Evolutionary conservation across 805 yeast genomes (phyloP).

Genomic region (Lipomyces oligophaga): DNA sequence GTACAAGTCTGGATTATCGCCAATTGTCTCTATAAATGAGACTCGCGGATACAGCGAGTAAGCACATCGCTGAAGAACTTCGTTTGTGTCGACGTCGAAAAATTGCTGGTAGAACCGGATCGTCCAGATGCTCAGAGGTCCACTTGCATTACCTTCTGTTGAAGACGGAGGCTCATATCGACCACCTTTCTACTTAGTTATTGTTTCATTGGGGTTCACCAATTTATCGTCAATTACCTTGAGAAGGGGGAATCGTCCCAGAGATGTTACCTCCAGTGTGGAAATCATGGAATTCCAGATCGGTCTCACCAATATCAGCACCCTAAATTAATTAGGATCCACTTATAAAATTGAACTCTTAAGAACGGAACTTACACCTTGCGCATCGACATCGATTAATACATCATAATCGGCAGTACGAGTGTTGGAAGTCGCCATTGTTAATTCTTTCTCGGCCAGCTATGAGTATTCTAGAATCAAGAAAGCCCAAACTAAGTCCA

Average conservation of each 20-base stretch:
- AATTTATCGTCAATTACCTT: constrained; percentile 4
- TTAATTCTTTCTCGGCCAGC: background rate
- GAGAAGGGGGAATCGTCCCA: constrained; percentile 26
- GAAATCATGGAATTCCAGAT: constrained; percentile 29
- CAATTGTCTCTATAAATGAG: constrained; percentile 38
- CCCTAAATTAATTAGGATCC: background rate
- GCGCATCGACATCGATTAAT: constrained; percentile 26
- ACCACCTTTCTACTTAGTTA: background rate
- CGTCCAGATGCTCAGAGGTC: constrained; percentile 20
- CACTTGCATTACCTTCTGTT: constrained; percentile 21
- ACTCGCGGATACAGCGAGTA: constrained; percentile 56
- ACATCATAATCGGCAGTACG: constrained; percentile 21
- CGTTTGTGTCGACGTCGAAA: constrained; percentile 65
- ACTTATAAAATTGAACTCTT: background rate
- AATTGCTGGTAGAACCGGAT: constrained; percentile 38
- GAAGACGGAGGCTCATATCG: constrained; percentile 15
- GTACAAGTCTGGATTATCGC: constrained; percentile 65
- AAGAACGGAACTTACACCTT: constrained; percentile 12
- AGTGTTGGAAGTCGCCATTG: constrained; percentile 8
- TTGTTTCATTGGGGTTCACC: background rate
- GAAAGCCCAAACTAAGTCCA: background rate
- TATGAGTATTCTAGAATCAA: too few species aligned
- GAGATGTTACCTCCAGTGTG: constrained; percentile 27
- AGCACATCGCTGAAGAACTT: constrained; percentile 53
- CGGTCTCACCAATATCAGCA: constrained; percentile 29